These are phyloP conservation scores for Papiliotrema flavescens DNA, from an alignment of 1,284 basidiomycete species.

Conservation along the genomic window DNA sequence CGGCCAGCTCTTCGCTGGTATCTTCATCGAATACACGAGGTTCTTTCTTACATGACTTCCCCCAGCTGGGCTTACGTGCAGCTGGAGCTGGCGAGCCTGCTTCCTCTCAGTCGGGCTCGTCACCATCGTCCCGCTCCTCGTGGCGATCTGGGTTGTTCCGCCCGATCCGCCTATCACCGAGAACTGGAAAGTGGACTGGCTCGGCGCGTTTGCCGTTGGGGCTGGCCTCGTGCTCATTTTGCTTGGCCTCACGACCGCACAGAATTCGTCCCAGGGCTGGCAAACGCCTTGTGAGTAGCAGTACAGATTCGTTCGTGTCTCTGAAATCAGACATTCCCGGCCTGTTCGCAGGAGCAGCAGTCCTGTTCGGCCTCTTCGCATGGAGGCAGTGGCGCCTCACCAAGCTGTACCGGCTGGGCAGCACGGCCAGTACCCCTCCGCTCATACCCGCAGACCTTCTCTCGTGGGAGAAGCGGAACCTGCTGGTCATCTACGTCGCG, in stretches of 20 bases:
- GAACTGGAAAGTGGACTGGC: slow-evolving; percentile 7
- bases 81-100: slow-evolving; percentile 12
- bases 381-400: slow-evolving; percentile 2
- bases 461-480: neutral
- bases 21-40: neutral
- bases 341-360: slow-evolving; percentile 1
- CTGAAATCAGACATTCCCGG: slow-evolving; percentile 6
- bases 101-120: neutral
- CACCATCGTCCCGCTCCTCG: slow-evolving; percentile 3
- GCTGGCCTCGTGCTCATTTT: neutral
- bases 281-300: slow-evolving; percentile 7
- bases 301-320: too few relatives aligned
- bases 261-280: slow-evolving; percentile 3
- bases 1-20: slow-evolving; percentile 8
- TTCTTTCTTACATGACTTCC: too few relatives aligned
- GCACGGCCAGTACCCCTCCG: slow-evolving; percentile 5
- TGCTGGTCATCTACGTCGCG: slow-evolving; percentile 1
- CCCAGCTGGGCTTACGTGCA: neutral
- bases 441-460: slow-evolving; percentile 5
- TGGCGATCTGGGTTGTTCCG: slow-evolving; percentile 3
- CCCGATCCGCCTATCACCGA: neutral
- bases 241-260: slow-evolving; percentile 4
- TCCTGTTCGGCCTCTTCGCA: slow-evolving; percentile 6
- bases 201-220: slow-evolving; percentile 2
- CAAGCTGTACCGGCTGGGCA: neutral